Evolutionary conservation across 2,329 filamentous ascomycete genomes (phyloP).

Genomic region (Aureobasidium namibiae): DNA sequence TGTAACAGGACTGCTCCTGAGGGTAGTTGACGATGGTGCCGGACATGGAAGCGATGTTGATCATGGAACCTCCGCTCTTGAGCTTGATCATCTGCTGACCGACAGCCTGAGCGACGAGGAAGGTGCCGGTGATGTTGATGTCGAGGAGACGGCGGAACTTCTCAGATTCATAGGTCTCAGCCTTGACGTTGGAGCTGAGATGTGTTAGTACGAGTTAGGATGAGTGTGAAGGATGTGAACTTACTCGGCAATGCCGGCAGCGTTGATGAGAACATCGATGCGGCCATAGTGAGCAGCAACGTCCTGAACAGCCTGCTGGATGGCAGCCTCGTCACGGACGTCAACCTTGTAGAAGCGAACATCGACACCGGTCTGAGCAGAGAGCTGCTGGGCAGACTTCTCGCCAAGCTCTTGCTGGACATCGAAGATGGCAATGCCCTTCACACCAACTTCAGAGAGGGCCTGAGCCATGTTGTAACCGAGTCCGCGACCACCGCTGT

Average conservation of each 20-base stretch:
- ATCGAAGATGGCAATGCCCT: slow-evolving; percentile 67
- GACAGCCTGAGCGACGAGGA: slow-evolving; percentile 61
- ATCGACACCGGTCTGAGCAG: slow-evolving; percentile 63
- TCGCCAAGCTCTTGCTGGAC: slow-evolving; percentile 69
- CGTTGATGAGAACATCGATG: slow-evolving; percentile 70
- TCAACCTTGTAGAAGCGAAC: slow-evolving; percentile 73
- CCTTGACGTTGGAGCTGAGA: slow-evolving; percentile 65
- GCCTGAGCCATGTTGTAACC: slow-evolving; percentile 74
- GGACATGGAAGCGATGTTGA: slow-evolving; percentile 63
- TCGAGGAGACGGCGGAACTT: slow-evolving; percentile 72
- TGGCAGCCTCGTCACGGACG: slow-evolving; percentile 62
- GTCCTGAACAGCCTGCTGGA: slow-evolving; percentile 60
- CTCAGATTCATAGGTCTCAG: slow-evolving; percentile 65
- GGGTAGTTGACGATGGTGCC: slow-evolving; percentile 41
- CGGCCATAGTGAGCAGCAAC: slow-evolving; percentile 59
- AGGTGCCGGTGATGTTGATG: slow-evolving; percentile 74
- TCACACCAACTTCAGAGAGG: slow-evolving; percentile 66
- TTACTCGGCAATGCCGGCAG: slow-evolving; percentile 68
- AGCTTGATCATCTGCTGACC: slow-evolving; percentile 57
- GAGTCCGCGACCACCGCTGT: slow-evolving; percentile 64
- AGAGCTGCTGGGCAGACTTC: slow-evolving; percentile 59
- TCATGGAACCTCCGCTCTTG: slow-evolving; percentile 61
- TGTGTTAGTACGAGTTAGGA: neutral
- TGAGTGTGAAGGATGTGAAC: slow-evolving; percentile 18
- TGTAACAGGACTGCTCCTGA: slow-evolving; percentile 76